phyloP scores from a whole-genome alignment of 257 asterid species.

The Salvia miltiorrhiza region DNA sequence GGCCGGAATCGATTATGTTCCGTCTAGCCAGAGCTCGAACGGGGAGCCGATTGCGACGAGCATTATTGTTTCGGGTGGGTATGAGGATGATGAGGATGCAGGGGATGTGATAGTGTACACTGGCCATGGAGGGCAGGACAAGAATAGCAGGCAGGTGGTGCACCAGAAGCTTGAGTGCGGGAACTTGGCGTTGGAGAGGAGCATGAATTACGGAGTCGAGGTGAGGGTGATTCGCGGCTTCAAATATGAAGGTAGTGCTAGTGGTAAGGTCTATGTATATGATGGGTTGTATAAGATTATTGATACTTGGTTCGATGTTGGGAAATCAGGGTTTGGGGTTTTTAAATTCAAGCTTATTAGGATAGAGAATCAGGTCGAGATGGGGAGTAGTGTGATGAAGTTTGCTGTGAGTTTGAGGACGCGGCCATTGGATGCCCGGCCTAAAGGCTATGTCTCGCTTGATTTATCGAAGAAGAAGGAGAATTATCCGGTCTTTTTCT shows the following conservation, averaged over 20 bases:
- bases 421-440: slow-evolving; percentile 50
- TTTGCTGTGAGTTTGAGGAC: slow-evolving; percentile 51
- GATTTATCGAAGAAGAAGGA: slow-evolving; percentile 71
- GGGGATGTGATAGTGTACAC: slow-evolving; percentile 86
- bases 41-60: slow-evolving; percentile 94
- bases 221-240: slow-evolving; percentile 84
- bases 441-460: slow-evolving; percentile 62
- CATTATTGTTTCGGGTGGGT: slow-evolving; percentile 86
- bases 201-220: slow-evolving; percentile 79
- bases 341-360: slow-evolving; percentile 67
- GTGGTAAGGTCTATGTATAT: slow-evolving; percentile 76
- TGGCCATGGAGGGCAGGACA: slow-evolving; percentile 97
- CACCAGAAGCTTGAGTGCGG: slow-evolving; percentile 83
- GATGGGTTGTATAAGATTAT: slow-evolving; percentile 71
- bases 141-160: slow-evolving; percentile 50
- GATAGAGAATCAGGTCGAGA: slow-evolving; percentile 57
- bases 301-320: slow-evolving; percentile 74
- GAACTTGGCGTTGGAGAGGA: slow-evolving; percentile 80
- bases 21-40: slow-evolving; percentile 69
- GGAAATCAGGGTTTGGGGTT: slow-evolving; percentile 82
- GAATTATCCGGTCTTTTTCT: slow-evolving; percentile 58
- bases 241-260: slow-evolving; percentile 64
- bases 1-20: slow-evolving; percentile 82
- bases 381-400: slow-evolving; percentile 66
- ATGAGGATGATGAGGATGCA: slow-evolving; percentile 78